Evolutionary conservation across 2,329 filamentous ascomycete genomes (phyloP).

Genomic region (Fusarium fracticaudum): DNA sequence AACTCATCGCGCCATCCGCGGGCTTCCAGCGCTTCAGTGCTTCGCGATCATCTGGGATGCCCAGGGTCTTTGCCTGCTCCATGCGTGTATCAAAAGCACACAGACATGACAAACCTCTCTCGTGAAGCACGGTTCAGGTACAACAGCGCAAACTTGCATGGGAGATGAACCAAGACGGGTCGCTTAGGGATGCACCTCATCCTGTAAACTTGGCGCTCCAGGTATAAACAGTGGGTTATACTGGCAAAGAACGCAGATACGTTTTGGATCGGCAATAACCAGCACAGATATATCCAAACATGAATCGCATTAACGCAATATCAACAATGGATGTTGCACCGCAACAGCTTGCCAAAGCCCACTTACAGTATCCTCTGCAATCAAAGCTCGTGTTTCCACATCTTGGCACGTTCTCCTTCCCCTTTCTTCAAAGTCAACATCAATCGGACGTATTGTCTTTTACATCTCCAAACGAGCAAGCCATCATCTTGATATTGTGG

Average conservation of each 20-base stretch:
- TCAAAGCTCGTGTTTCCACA: constrained; percentile 28
- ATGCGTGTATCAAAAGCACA: constrained; percentile 13
- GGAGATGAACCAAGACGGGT: constrained; percentile 11
- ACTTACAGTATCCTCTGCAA: constrained; percentile 23
- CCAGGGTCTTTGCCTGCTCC: constrained; percentile 28
- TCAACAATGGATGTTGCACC: constrained; percentile 2
- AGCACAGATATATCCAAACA: not conserved
- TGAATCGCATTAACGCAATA: not conserved
- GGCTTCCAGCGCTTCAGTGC: constrained; percentile 20
- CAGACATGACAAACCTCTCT: not conserved
- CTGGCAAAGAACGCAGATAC: not conserved
- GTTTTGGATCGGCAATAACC: not conserved
- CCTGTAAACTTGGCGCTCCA: not conserved
- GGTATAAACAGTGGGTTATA: not conserved
- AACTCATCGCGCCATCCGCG: constrained; percentile 36
- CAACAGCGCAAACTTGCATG: constrained; percentile 11
- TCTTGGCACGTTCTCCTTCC: constrained; percentile 4
- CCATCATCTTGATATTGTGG: constrained; percentile 42
- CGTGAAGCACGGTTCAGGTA: constrained; percentile 22
- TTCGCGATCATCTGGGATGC: constrained; percentile 19
- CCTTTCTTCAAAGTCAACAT: constrained; percentile 4
- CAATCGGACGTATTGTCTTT: constrained; percentile 9
- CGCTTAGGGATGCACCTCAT: constrained; percentile 22
- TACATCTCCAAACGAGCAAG: constrained; percentile 21
- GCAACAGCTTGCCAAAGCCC: constrained; percentile 14